Evolutionary conservation across 257 asterid genomes (phyloP).

Genomic region (Ophiorrhiza pumila): DNA sequence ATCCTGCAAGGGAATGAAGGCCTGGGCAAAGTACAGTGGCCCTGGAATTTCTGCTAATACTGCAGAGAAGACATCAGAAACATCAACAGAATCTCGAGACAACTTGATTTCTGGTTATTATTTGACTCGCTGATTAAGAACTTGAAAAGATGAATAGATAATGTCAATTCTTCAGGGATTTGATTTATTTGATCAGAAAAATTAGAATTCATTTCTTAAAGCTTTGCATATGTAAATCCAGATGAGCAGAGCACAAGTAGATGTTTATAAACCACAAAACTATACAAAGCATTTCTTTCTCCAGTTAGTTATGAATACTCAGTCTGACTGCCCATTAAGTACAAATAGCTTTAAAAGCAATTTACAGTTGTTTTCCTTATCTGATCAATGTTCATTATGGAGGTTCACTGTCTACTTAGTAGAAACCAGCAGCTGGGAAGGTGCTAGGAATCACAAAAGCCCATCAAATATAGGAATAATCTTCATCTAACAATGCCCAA

Average conservation of each 20-base stretch:
- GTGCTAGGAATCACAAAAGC: background rate
- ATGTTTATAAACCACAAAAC: slow-evolving; percentile 8
- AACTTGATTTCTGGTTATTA: slow-evolving; percentile 35
- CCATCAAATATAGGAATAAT: background rate
- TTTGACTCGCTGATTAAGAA: slow-evolving; percentile 31
- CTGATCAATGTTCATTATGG: background rate
- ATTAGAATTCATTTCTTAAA: slow-evolving; percentile 1
- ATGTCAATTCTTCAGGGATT: slow-evolving; percentile 5
- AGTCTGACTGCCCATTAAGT: background rate
- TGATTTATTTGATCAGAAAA: background rate
- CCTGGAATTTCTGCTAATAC: slow-evolving; percentile 23
- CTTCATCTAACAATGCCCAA: too few relatives aligned
- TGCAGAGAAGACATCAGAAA: slow-evolving; percentile 25
- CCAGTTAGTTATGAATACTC: background rate
- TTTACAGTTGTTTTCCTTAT: background rate
- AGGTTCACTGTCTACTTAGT: background rate
- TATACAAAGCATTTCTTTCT: background rate
- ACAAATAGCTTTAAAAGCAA: background rate
- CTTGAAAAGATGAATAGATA: background rate
- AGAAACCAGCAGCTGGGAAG: background rate
- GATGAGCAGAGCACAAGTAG: slow-evolving; percentile 17
- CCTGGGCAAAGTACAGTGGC: slow-evolving; percentile 33
- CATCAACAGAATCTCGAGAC: slow-evolving; percentile 22
- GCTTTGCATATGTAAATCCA: slow-evolving; percentile 25
- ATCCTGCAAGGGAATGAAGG: slow-evolving; percentile 74